phyloP scores from a whole-genome alignment of 2,329 filamentous ascomycete genomes.

The Fusarium metavorans region DNA sequence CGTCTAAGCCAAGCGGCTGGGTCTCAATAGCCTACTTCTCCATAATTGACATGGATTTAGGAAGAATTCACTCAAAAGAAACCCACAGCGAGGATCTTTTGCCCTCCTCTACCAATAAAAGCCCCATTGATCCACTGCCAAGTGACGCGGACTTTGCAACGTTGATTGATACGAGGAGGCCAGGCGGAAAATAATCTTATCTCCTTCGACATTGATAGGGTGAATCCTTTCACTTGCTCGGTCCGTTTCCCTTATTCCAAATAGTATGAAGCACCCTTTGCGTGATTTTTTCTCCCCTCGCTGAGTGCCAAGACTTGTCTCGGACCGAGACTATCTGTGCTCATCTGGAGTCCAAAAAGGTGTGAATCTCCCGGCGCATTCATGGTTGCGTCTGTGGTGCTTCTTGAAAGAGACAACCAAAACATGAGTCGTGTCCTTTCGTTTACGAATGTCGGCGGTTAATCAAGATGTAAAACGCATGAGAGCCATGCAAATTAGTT shows the following conservation, averaged over 20 bases:
- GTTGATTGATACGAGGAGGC: neutral
- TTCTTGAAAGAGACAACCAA: neutral
- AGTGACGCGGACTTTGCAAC: neutral
- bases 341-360: neutral
- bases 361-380: too few relatives aligned
- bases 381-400: neutral
- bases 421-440: neutral
- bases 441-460: neutral
- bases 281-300: neutral
- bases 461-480: neutral
- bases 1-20: neutral
- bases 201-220: neutral
- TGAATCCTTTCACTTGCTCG: neutral
- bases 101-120: neutral
- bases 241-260: neutral
- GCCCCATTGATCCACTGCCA: neutral
- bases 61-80: neutral
- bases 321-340: neutral
- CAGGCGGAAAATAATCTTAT: neutral
- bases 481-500: neutral
- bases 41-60: neutral
- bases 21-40: neutral
- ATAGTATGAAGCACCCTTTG: neutral
- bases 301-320: neutral
- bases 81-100: neutral